Conservation (phyloP, 2,329 filamentous ascomycete species). For the Ilyonectria sp. region DNA sequence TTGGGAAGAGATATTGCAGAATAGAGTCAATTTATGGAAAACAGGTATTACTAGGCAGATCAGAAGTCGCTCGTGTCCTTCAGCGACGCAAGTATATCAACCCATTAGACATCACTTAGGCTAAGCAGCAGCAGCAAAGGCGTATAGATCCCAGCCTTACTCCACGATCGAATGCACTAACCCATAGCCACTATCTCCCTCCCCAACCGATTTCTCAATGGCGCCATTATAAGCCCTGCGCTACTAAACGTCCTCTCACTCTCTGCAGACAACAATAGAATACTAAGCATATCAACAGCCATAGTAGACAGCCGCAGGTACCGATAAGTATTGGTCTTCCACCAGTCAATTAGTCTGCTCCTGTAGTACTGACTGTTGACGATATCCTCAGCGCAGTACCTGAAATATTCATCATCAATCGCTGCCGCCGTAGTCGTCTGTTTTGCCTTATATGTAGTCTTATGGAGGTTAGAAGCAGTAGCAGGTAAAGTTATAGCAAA, state of each 20-base stretch:
- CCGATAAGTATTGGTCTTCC: neutral
- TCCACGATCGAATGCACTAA: conserved; percentile 8
- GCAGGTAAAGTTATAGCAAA: neutral
- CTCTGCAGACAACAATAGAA: neutral
- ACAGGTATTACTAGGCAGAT: neutral
- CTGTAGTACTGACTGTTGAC: neutral
- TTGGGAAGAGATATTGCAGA: neutral
- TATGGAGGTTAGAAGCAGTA: neutral
- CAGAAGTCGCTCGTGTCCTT: too few relatives aligned
- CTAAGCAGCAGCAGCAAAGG: neutral
- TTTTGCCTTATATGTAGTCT: neutral
- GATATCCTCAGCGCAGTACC: neutral
- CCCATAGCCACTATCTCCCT: conserved; percentile 9
- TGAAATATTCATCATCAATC: conserved; percentile 5
- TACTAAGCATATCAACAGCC: conserved; percentile 10
- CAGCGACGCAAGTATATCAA: too few relatives aligned
- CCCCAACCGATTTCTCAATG: conserved; percentile 4
- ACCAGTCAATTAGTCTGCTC: conserved; percentile 5
- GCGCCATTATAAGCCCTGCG: conserved; percentile 2
- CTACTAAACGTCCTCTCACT: neutral
- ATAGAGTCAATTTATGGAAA: conserved; percentile 1
- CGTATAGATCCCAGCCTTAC: conserved; percentile 7
- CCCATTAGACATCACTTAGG: too few relatives aligned
- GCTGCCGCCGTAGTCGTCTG: neutral
- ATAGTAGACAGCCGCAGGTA: neutral